Evolutionary conservation across 495 filamentous ascomycete genomes (phyloP).

Genomic region (Penicillium subrubescens): DNA sequence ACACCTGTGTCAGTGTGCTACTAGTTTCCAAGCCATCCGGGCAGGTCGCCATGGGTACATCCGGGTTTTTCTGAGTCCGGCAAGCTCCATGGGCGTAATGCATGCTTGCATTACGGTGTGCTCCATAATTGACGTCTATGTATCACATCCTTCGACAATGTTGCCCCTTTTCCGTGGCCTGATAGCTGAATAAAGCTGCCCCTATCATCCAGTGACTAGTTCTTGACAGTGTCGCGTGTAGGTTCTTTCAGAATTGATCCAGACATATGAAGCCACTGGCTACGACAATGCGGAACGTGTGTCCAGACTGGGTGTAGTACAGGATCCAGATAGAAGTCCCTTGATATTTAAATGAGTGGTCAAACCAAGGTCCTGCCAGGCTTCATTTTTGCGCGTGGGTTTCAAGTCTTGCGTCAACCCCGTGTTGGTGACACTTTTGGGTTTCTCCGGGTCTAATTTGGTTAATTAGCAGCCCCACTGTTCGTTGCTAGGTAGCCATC

Average conservation of each 20-base stretch:
- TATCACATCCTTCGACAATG: neutral
- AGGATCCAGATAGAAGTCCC: slow-evolving; percentile 7
- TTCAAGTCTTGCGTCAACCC: neutral
- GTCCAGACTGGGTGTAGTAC: slow-evolving; percentile 11
- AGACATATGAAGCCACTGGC: neutral
- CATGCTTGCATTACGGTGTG: slow-evolving; percentile 1
- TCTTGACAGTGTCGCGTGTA: neutral
- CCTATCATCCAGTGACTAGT: slow-evolving; percentile 7
- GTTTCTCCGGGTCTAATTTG: slow-evolving; percentile 1
- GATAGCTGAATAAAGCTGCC: slow-evolving; percentile 8
- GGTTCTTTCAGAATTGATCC: slow-evolving; percentile 2
- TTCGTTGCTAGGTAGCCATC: slow-evolving; percentile 1
- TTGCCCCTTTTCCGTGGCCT: slow-evolving; percentile 10
- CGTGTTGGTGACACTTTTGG: neutral
- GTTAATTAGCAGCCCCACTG: neutral
- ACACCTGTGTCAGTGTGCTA: slow-evolving; percentile 8
- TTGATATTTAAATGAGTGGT: neutral
- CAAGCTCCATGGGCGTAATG: slow-evolving; percentile 7
- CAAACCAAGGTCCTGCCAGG: neutral
- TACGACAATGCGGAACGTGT: slow-evolving; percentile 1
- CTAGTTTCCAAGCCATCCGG: slow-evolving; percentile 28
- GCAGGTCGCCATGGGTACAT: slow-evolving; percentile 14
- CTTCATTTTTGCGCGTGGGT: slow-evolving; percentile 8
- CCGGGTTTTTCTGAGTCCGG: slow-evolving; percentile 2
- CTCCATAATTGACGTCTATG: slow-evolving; percentile 8